These are phyloP conservation scores for Fennellomyces sp. DNA, from an alignment of 371 early-diverging fungal species.

Conservation along the genomic window DNA sequence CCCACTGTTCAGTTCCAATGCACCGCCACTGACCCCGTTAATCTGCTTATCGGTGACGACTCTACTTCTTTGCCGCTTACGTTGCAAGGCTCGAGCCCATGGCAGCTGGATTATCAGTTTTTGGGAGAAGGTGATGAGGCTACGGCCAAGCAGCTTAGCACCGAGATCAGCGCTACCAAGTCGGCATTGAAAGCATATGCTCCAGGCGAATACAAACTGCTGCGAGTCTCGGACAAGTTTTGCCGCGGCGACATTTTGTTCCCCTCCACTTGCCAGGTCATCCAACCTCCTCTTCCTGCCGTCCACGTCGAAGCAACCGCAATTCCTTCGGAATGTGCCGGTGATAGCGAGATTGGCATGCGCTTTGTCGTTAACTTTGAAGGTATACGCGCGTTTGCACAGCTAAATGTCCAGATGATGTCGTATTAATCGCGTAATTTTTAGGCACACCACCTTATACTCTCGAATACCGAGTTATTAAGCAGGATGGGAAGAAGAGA, in stretches of 20 bases:
- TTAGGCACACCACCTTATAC: constrained; percentile 43
- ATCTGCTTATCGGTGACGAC: constrained; percentile 37
- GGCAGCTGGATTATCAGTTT: constrained; percentile 30
- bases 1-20: constrained; percentile 43
- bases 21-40: constrained; percentile 33
- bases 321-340: constrained; percentile 51
- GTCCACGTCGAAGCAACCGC: constrained; percentile 34
- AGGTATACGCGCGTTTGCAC: constrained; percentile 10
- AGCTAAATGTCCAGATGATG: not conserved
- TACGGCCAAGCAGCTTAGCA: not conserved
- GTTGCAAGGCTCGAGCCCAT: constrained; percentile 39
- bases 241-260: constrained; percentile 44
- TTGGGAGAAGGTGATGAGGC: not conserved
- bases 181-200: constrained; percentile 17
- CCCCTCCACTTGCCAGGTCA: constrained; percentile 45
- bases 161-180: constrained; percentile 1
- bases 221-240: constrained; percentile 32
- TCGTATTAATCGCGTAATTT: not conserved
- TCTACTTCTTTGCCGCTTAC: constrained; percentile 28
- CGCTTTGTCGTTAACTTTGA: constrained; percentile 41
- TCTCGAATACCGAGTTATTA: constrained; percentile 39
- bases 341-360: constrained; percentile 51
- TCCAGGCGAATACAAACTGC: constrained; percentile 46
- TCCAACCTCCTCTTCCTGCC: constrained; percentile 43
- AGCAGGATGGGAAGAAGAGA: constrained; percentile 26